Evolutionary conservation across 2,329 filamentous ascomycete species (phyloP).

Genomic region (Beauveria rudraprayagi): DNA sequence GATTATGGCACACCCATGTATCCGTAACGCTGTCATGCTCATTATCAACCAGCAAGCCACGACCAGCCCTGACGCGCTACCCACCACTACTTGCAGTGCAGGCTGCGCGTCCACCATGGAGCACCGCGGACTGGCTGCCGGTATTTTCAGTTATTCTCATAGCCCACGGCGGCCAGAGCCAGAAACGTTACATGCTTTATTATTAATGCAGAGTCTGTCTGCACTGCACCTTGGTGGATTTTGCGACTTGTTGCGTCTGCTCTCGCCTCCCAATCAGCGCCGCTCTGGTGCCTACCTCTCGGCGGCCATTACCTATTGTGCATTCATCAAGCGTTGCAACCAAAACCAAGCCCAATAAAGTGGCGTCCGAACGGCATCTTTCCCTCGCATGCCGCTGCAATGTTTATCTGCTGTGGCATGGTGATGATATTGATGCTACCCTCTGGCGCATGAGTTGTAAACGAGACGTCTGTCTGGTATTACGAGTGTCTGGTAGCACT

Average conservation of each 20-base stretch:
- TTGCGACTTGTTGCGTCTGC: not conserved
- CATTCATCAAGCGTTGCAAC: not conserved
- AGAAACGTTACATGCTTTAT: constrained; percentile 3
- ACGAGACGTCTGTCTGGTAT: not conserved
- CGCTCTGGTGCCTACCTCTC: not conserved
- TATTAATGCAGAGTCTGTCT: not conserved
- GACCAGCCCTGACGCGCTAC: not conserved
- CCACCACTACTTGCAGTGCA: not conserved
- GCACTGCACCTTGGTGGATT: not conserved
- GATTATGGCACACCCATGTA: not conserved
- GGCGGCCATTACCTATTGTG: not conserved
- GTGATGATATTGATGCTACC: not conserved
- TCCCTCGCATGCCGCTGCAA: not conserved
- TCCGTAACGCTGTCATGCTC: not conserved
- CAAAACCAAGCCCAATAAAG: not conserved
- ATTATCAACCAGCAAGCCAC: not conserved
- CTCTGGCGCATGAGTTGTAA: not conserved
- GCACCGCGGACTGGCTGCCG: not conserved
- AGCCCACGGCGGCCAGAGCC: not conserved
- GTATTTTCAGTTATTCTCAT: not conserved
- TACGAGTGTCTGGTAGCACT: too few species aligned
- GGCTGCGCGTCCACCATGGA: not conserved
- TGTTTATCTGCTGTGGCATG: not conserved
- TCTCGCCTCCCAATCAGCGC: not conserved
- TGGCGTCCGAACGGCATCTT: not conserved